These are phyloP conservation scores for Talaromyces sp. DNA, from an alignment of 2,329 filamentous ascomycete species.

Conservation along the genomic window DNA sequence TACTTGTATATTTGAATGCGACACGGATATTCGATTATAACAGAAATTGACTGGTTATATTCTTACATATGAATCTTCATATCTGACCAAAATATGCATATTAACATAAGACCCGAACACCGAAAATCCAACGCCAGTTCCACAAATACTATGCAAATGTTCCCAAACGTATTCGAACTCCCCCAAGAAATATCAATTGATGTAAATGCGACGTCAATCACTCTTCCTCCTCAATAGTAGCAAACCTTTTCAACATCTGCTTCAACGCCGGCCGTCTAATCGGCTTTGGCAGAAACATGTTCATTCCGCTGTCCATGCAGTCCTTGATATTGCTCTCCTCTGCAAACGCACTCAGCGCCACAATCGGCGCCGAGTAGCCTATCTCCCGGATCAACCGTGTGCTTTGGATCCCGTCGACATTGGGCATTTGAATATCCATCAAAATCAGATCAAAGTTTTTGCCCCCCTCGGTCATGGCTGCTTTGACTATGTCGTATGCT, in stretches of 20 bases:
- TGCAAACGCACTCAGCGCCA: constrained; percentile 83
- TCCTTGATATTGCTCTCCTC: constrained; percentile 86
- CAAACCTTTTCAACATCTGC: constrained; percentile 73
- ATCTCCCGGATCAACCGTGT: constrained; percentile 80
- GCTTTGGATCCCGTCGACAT: constrained; percentile 81
- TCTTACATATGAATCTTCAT: not conserved
- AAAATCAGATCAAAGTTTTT: constrained; percentile 81
- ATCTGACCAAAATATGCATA: not conserved
- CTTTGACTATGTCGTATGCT: constrained; percentile 79
- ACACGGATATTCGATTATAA: not conserved
- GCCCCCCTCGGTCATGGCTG: constrained; percentile 68
- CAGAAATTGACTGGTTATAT: not conserved
- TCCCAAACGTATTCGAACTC: too few species aligned
- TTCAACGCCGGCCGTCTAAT: constrained; percentile 82
- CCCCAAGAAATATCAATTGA: not conserved
- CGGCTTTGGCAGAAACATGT: constrained; percentile 74
- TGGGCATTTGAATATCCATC: constrained; percentile 96
- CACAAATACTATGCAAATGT: not conserved
- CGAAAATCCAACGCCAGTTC: not conserved
- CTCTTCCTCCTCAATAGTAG: constrained; percentile 64
- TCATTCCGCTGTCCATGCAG: constrained; percentile 85
- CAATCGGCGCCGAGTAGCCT: constrained; percentile 83
- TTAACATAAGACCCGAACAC: not conserved
- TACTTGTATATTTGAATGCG: constrained; percentile 1
- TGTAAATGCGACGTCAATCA: not conserved